Base-by-base conservation (phyloP, 352 stramenopile species). In the Phytophthora podocarpi region DNA sequence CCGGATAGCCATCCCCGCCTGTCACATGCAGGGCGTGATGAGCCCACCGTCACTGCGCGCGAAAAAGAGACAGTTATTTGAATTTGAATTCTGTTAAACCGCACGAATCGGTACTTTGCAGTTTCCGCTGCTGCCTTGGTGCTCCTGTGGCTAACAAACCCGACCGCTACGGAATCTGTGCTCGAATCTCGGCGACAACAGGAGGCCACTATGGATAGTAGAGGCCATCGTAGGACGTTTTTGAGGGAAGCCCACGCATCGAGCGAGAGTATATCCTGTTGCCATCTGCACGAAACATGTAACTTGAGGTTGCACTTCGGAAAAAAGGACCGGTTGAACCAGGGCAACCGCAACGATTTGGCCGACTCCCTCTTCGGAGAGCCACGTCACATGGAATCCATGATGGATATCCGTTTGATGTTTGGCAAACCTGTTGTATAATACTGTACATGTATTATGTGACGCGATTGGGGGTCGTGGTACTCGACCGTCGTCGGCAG, bases 301-400 rank as follows among this genome's bases (percentile, higher is more conserved):
- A 40, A 20, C 8, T 59, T 59, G 37, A 59, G 32, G 63, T 67
- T 63, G 50, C 50, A 72, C 36, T 64, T 70, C 7, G 35, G 45
- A 27, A 32, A 53, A 47, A 39, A 52, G 26, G 56, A 13, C 31
- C 31, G 24, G 30, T 64, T 64, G 63, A 66, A 70, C 26, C 23
- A 41, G 26, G 42, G 37, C 36, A 60, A 53, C 49, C n/a, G 57
- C 50, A 67, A 67, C 39, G 50, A 67, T 71, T 70, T 70, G 62
- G 56, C 62, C 34, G 10, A 8, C 16, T 61, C 48, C 56, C 31
- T 62, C 6, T 40, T 40, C 28, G 30, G 41, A 40, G 18, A 35
- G 49, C 48, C 59, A 56, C 55, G 62, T 70, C 62, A 67, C 62
- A 70, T 65, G 55, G 23, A 9, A 35, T 20, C 20, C 31, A 16